Base-by-base conservation (phyloP, 1,284 basidiomycete genomes). In the Malassezia sp. region DNA sequence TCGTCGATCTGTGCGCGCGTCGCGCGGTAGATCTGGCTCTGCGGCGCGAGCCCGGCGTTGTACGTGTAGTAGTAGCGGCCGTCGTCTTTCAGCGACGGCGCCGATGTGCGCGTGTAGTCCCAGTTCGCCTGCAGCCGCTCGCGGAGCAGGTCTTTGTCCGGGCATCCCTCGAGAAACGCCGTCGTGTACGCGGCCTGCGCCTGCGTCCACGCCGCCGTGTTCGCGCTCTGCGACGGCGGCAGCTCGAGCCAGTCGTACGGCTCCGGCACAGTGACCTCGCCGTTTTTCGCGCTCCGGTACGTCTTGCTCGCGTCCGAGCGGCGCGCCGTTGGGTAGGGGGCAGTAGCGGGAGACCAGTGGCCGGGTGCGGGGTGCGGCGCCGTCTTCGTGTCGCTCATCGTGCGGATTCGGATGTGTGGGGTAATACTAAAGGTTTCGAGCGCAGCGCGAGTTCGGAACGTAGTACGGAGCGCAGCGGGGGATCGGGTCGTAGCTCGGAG, bases 221-320 rank as follows among this genome's bases (percentile, higher is more conserved):
- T 65, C 17, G 50, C 18, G 18, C 56, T 60, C 38, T 67, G 56
- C 3, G 54, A 60, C 15, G 64, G 60, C 3, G 67, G 67, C 36
- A 52, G 52, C 42, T 70, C 65, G 24, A 70, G 60, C 64, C 64
- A 70, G 38, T 55, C 48, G 52, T 70, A 70, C 14, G 67, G 67
- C 14, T 66, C 61, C 5, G 59, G 54, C 12, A 70, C 62, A 23
- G 52, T 53, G 27, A 68, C 61, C 30, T 61, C 41, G 18, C 66
- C 64, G 17, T 63, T 45, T 18, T 54, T 45, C 2, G 42, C 45
- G 21, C 57, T 62, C 41, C 57, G 55, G 53, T 67, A 67, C 15
- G 55, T 57, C 12, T 45, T 38, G n/a, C 52, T 49, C n/a, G 53
- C 54, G 20, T 68, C 63, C 4, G 27, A 38, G n/a, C 67, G 56